Evolutionary conservation across 345 rosid genomes (phyloP).

Genomic region (Jatropha curcas): DNA sequence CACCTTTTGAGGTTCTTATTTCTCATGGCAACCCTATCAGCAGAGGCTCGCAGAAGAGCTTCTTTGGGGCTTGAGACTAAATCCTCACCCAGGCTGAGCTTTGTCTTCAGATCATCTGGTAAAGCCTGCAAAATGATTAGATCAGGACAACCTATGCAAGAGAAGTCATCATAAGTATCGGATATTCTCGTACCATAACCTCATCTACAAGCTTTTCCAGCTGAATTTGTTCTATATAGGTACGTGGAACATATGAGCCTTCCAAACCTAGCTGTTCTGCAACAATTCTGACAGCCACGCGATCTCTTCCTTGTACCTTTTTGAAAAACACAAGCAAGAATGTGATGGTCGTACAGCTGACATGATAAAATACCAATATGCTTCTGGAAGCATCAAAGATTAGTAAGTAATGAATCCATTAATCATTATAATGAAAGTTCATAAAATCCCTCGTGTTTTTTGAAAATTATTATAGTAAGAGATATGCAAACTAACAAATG

Average conservation of each 20-base stretch:
- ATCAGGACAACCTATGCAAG: conserved; percentile 22
- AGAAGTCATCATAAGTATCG: conserved; percentile 7
- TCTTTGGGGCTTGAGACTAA: conserved; percentile 81
- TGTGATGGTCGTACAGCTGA: not conserved
- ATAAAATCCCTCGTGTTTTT: not conserved
- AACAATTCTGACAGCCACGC: conserved; percentile 53
- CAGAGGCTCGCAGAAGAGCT: conserved; percentile 67
- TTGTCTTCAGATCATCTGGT: conserved; percentile 87
- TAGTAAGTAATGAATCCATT: not conserved
- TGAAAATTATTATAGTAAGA: not conserved
- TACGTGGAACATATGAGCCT: conserved; percentile 82
- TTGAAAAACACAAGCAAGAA: conserved; percentile 22
- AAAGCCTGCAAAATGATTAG: conserved; percentile 62
- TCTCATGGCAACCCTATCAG: conserved; percentile 68
- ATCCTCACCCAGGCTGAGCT: conserved; percentile 88
- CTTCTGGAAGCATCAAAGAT: not conserved
- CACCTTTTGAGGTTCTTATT: conserved; percentile 71
- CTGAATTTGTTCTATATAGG: conserved; percentile 97
- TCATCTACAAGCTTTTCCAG: conserved; percentile 96
- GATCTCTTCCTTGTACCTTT: conserved; percentile 98
- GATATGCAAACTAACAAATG: not conserved
- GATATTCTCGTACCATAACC: conserved; percentile 68
- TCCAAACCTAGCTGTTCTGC: conserved; percentile 88
- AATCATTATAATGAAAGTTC: not conserved
- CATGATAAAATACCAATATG: not conserved